Conservation (phyloP, 164 flowering plant genomes). For the Piper betle region DNA sequence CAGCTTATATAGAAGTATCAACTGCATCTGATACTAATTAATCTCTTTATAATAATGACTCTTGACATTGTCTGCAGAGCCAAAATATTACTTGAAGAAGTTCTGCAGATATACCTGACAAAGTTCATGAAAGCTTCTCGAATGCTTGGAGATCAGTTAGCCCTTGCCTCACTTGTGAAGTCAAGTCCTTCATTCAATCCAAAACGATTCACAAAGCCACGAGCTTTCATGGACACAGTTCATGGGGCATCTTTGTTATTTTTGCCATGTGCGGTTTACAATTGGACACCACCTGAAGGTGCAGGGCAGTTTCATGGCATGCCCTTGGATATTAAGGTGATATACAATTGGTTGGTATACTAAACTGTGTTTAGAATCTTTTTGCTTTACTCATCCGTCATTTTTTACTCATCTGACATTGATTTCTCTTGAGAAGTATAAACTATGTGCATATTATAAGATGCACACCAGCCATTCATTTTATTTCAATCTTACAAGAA, state of each 20-base stretch:
- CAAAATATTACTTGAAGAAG: conserved; percentile 52
- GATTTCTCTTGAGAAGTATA: background rate
- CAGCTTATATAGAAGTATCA: too few relatives aligned
- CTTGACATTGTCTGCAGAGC: conserved; percentile 38
- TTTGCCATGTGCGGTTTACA: conserved; percentile 36
- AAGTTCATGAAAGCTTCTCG: conserved; percentile 72
- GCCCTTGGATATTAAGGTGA: conserved; percentile 91
- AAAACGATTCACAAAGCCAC: conserved; percentile 40
- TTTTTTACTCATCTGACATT: background rate
- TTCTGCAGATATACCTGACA: conserved; percentile 46
- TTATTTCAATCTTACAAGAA: too few relatives aligned
- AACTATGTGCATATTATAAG: background rate
- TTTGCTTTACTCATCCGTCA: background rate
- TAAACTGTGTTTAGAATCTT: background rate
- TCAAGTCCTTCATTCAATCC: conserved; percentile 56
- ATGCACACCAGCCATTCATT: background rate
- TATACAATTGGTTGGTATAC: background rate
- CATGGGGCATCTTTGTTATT: conserved; percentile 59
- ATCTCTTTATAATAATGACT: too few relatives aligned
- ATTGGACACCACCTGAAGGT: conserved; percentile 99
- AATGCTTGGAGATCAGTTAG: conserved; percentile 96
- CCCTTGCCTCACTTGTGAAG: conserved; percentile 77
- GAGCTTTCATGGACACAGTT: conserved; percentile 45
- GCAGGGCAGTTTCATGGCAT: conserved; percentile 99
- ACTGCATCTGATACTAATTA: too few relatives aligned